Evolutionary conservation across 2,329 filamentous ascomycete genomes (phyloP), one percentile per base, ranked within the genome.

Genomic region (Aspergillus neoniger): DNA sequence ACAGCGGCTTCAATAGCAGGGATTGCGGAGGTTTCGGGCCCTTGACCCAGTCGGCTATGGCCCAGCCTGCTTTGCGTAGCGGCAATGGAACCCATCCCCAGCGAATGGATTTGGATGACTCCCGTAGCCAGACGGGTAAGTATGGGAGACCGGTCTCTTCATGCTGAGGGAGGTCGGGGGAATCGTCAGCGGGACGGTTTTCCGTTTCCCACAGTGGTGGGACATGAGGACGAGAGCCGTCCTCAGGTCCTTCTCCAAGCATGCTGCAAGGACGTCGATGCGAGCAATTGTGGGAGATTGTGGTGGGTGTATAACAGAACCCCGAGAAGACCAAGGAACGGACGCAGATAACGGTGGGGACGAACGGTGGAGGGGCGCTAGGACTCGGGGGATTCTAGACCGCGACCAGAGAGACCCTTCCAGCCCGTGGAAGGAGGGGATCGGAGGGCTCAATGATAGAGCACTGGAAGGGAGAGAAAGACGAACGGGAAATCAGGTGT

Each of bases 61-160:
- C 74, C 49, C 80, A 74, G 48, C 71, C 78, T 49, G 73, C 77
- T 57, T 80, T 80, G 52, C 80, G 72, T 17, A 82, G 50, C 0
- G 78, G 77, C 15, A 80, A 64, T 3, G 80, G 80, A 5, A 82
- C 75, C 80, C 80, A 82, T 67, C 71, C 72, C 76, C 77, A 82
- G 63, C 72, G 78, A 62, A 80, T 81, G 3, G 78, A 77, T 55
- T 76, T 78, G 55, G 79, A 80, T 8, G 79, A 79, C 63, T 82
- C 79, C 58, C 74, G 74, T 59, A 82, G 65, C 80, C 80, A 82
- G 57, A 82, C 72, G 38, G 80, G 80, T 21, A 82, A 67, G 48
- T 65, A 63, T 23, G 41, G 54, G 41, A 60, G 39, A 55, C 65
- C 66, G 44, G 66, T 64, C 48, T 72, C 66, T 61, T 72, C 72